Evolutionary conservation across 2,329 filamentous ascomycete genomes (phyloP).

Genomic region (Tricladium varicosporioides): DNA sequence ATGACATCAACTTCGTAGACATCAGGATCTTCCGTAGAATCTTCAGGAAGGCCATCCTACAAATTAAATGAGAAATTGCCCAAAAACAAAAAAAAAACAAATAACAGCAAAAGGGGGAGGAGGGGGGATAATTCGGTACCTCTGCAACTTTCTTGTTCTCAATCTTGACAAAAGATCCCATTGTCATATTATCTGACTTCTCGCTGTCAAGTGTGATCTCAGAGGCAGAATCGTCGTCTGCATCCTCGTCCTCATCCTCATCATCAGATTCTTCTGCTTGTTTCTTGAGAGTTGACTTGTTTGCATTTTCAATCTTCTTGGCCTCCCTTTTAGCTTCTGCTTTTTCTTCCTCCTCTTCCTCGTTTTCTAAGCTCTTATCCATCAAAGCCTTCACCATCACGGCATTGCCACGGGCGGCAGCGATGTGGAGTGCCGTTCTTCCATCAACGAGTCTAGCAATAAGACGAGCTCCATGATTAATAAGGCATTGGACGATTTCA

Average conservation of each 20-base stretch:
- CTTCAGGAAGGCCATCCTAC: slow-evolving; percentile 49
- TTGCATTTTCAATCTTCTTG: slow-evolving; percentile 19
- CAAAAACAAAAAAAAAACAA: too few relatives aligned
- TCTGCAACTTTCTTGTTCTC: slow-evolving; percentile 46
- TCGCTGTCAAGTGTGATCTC: slow-evolving; percentile 29
- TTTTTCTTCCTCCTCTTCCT: slow-evolving; percentile 63
- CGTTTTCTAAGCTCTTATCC: slow-evolving; percentile 70
- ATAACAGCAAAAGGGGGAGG: slow-evolving; percentile 39
- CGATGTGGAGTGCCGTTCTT: slow-evolving; percentile 78
- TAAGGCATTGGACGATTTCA: slow-evolving; percentile 67
- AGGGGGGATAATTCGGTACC: slow-evolving; percentile 53
- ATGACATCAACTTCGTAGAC: slow-evolving; percentile 75
- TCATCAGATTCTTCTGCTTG: slow-evolving; percentile 6
- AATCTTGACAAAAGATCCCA: slow-evolving; percentile 75
- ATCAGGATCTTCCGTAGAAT: slow-evolving; percentile 68
- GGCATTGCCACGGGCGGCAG: slow-evolving; percentile 64
- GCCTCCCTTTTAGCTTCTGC: slow-evolving; percentile 42
- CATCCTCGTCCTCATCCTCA: slow-evolving; percentile 34
- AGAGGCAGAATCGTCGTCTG: slow-evolving; percentile 38
- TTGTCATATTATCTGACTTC: slow-evolving; percentile 48
- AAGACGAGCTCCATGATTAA: slow-evolving; percentile 70
- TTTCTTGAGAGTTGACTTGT: background rate
- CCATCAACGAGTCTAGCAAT: slow-evolving; percentile 76
- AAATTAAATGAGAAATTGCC: slow-evolving; percentile 40
- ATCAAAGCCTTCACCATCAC: slow-evolving; percentile 73